Base-by-base conservation (phyloP, 2,329 filamentous ascomycete genomes). In the Pyrenochaeta sp. region DNA sequence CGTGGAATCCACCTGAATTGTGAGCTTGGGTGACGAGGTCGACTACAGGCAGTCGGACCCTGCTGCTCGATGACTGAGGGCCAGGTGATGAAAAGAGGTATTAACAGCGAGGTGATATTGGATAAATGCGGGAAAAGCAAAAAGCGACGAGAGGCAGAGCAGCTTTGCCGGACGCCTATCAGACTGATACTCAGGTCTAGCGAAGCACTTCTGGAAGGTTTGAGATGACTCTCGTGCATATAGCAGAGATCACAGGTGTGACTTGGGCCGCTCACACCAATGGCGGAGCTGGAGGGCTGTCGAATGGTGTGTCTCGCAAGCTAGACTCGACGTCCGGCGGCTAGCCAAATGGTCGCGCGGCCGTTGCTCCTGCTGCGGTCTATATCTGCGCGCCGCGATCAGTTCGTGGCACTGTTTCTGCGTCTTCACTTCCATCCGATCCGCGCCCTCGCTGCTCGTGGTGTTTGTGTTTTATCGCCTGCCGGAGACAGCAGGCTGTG, bases 171-270 rank as follows among this genome's bases (percentile, higher is more conserved):
- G 36, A 39, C 36, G 44, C 32, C 34, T 22, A 48, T 24, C 32
- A 24, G 30, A 39, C 27, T 45, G 50, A 40, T 43, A 43, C 39
- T 45, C 52, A 19, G 34, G 24, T 12, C 52, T 55, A 53, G 57
- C 62, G 52, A 61, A 59, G 61, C 62, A 55, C 24, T 37, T 56
- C 43, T 50, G 37, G 47, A 56, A 56, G 61, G 36, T 52, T 57
- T 65, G 50, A 54, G 52, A 52, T 46, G 42, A 32, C 48, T 58
- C 58, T 58, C 34, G 50, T 58, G 59, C 62, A 64, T 62, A 61
- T 67, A 55, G 52, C 56, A 67, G 64, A 68, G 56, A 68, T 64
- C 63, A 72, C 62, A 69, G 64, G 67, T 56, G 61, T 61, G 65
- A 60, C 64, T 66, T 56, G 62, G 57, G 65, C 56, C 53, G 53